phyloP scores from a whole-genome alignment of 75 land plant genomes.

The Isoetes taiwanensis region DNA sequence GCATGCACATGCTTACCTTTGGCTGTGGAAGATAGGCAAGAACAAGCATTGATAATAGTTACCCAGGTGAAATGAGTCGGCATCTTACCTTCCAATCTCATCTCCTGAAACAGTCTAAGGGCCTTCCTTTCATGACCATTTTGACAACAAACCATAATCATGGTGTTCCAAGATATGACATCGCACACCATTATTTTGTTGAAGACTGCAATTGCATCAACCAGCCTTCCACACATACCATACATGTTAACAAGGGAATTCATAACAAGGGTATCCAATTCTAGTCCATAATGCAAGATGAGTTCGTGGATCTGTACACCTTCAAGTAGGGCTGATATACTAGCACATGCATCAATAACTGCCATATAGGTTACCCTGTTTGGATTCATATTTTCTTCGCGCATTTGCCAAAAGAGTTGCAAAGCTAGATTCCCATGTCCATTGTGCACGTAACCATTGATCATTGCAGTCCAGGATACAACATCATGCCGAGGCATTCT shows the following conservation, averaged over 20 bases:
- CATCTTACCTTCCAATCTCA: no score
- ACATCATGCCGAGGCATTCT: neutral
- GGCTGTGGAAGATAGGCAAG: no score
- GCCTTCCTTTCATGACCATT: constrained; percentile 25
- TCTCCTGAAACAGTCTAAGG: constrained; percentile 11
- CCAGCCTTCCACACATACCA: neutral
- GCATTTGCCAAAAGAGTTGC: neutral
- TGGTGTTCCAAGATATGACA: constrained; percentile 21
- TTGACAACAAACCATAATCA: constrained; percentile 23
- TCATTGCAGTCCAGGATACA: neutral
- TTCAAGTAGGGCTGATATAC: neutral
- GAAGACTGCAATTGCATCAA: neutral
- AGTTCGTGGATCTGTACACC: neutral
- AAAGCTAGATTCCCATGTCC: neutral
- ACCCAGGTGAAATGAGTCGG: no score
- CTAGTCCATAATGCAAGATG: neutral
- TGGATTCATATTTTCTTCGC: neutral
- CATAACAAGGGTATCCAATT: neutral
- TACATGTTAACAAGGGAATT: neutral
- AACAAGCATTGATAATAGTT: no score
- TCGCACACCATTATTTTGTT: neutral
- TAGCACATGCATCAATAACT: neutral
- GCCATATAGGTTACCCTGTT: neutral
- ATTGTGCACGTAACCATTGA: neutral
- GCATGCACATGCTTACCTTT: no score